Base-by-base conservation (phyloP, 768 basidiomycete species). In the Lactarius psammicola region DNA sequence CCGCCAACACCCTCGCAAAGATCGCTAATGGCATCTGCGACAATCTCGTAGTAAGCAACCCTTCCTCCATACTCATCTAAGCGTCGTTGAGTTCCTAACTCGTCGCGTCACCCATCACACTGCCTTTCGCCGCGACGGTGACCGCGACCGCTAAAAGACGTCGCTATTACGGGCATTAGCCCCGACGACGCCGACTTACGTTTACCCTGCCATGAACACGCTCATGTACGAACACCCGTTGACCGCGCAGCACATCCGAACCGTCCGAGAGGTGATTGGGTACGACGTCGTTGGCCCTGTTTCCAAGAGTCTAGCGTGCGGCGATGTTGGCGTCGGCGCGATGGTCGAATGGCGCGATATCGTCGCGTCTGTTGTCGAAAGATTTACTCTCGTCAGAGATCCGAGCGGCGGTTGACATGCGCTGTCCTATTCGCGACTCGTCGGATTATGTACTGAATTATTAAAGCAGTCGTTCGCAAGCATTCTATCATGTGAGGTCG, bases 151-250 rank as follows among this genome's bases (percentile, higher is more conserved):
- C 10, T 18, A 2, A 23, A 36, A 89, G 88, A 89, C 87, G 13
- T 89, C 94, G 17, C 82, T 97, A 4, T 83, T 97, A 66, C 87
- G 94, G 26, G 95, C 94, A 0, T 79, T 96, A 0, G 81, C 90
- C 3, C 92, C 95, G 0, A 81, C 84, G 7, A 97, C 93, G 0
- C 90, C 91, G 8, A 94, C 93, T 8, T 94, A 89, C 72, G 76
- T 98, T 42, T 98, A 95, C 73, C 96, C 96, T 1, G 97, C 96
- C 0, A 99, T 98, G 96, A 99, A 99, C 75, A 98, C 97, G 3
- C 80, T 93, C 69, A 99, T 99, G 96, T 98, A 92, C 73, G 86
- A 91, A 65, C 95, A 98, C 74, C 94, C 94, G 23, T 81, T 98
- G 53, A 98, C 95, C 0, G 83, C 85, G 1, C 85, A 90, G 68